A percentile compares a stretch with the other conserved stretches of the same genome.
phyloP scores from a whole-genome alignment of 2,329 filamentous ascomycete genomes.

The Botrytis porri region DNA sequence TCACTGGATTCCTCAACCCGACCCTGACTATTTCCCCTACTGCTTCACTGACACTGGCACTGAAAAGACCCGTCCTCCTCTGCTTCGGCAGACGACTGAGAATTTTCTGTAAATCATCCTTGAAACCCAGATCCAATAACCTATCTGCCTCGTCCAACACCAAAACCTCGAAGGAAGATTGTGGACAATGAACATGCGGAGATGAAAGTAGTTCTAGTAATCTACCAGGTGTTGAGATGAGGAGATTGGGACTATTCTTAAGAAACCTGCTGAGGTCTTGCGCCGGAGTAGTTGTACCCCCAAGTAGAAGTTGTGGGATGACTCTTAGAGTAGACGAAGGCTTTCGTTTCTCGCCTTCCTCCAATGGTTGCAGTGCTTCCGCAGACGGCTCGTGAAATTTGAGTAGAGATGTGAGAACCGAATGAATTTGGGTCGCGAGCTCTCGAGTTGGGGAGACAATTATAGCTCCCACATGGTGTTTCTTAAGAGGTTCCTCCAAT shows the following conservation, averaged over 20 bases:
- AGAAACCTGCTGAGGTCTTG: constrained; percentile 87
- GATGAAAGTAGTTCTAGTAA: constrained; percentile 84
- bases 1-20: constrained; percentile 88
- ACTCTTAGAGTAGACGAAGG: constrained; percentile 53
- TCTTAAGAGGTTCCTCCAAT: constrained; percentile 78
- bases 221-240: constrained; percentile 88
- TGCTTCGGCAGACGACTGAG: constrained; percentile 85
- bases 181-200: constrained; percentile 80
- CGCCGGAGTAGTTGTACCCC: constrained; percentile 74
- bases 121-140: constrained; percentile 89
- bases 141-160: constrained; percentile 94
- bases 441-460: constrained; percentile 93
- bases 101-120: constrained; percentile 83
- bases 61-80: constrained; percentile 87
- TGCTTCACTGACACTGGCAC: constrained; percentile 92
- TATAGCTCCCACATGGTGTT: constrained; percentile 85
- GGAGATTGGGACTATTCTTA: constrained; percentile 77
- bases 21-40: constrained; percentile 90
- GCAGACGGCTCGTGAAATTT: constrained; percentile 81
- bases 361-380: constrained; percentile 54
- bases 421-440: constrained; percentile 84
- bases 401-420: constrained; percentile 72
- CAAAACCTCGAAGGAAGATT: constrained; percentile 86
- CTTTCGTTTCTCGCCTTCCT: constrained; percentile 51
- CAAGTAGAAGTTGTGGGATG: constrained; percentile 83